Percentiles rank a stretch among this genome's conserved stretches.
These are phyloP conservation scores for Aspergillus calidoustus DNA, from an alignment of 2,329 filamentous ascomycete species.

Conservation along the genomic window DNA sequence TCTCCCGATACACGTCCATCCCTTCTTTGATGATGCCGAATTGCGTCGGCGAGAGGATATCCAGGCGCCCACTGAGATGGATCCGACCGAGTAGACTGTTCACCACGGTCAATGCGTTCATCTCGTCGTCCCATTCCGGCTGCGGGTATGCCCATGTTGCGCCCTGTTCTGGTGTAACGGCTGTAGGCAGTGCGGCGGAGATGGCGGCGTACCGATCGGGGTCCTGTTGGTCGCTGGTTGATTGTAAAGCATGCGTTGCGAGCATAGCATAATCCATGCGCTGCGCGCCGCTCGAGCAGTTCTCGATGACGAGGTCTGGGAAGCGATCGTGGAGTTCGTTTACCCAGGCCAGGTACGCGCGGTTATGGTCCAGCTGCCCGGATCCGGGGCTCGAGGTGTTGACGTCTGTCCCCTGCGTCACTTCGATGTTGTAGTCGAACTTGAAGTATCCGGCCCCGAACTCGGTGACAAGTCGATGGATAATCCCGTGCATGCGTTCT, in stretches of 20 bases:
- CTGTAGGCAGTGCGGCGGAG: conserved; percentile 36
- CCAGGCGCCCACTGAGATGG: conserved; percentile 37
- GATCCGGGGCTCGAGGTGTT: conserved; percentile 28
- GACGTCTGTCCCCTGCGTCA: conserved; percentile 39
- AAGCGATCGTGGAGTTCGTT: conserved; percentile 31
- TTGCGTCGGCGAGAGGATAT: conserved; percentile 29
- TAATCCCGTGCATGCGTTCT: conserved; percentile 29
- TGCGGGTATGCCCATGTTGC: conserved; percentile 45
- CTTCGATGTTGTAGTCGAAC: conserved; percentile 46
- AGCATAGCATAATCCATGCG: conserved; percentile 45
- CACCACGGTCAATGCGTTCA: conserved; percentile 40
- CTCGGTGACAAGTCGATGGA: conserved; percentile 30
- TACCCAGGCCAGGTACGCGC: conserved; percentile 42
- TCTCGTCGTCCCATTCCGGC: conserved; percentile 38
- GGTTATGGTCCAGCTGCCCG: conserved; percentile 36
- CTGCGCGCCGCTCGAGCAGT: conserved; percentile 42
- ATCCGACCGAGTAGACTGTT: conserved; percentile 40
- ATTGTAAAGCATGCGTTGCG: conserved; percentile 37
- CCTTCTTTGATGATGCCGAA: conserved; percentile 33
- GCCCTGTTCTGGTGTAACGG: conserved; percentile 42
- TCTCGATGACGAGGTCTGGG: conserved; percentile 41
- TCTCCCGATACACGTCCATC: conserved; percentile 36
- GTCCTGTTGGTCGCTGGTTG: conserved; percentile 44
- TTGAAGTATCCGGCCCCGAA: conserved; percentile 43
- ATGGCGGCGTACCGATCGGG: conserved; percentile 38